Percentiles rank a stretch among this genome's conserved stretches.
Conservation (phyloP, 2,329 filamentous ascomycete species). For the Albophoma yamanashiensis region DNA sequence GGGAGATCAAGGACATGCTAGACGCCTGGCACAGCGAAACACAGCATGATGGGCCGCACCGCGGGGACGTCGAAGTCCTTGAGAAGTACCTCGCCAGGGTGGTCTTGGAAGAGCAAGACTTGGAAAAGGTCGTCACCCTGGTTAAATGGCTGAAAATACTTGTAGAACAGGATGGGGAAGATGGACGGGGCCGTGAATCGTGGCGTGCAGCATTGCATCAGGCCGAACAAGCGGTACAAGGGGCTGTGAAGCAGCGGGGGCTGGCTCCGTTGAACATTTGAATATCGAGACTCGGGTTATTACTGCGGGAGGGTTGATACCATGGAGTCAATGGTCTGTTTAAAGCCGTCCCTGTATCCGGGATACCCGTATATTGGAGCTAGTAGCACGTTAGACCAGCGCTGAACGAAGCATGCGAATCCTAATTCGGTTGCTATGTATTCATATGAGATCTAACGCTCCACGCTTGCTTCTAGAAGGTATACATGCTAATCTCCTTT, state of each 20-base stretch:
- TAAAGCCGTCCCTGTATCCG: background rate
- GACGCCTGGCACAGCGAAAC: constrained; percentile 69
- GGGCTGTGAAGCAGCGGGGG: constrained; percentile 44
- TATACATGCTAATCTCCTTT: background rate
- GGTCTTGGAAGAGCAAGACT: constrained; percentile 63
- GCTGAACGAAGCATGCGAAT: background rate
- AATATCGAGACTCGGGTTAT: background rate
- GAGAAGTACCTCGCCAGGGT: constrained; percentile 63
- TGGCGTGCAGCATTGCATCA: constrained; percentile 36
- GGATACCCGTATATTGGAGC: background rate
- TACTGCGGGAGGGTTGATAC: background rate
- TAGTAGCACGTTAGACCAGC: background rate
- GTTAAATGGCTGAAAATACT: constrained; percentile 56
- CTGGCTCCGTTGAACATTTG: constrained; percentile 38
- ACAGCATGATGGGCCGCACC: constrained; percentile 62
- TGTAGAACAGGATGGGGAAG: constrained; percentile 35
- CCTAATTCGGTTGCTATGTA: background rate
- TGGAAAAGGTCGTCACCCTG: constrained; percentile 62
- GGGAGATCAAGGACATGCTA: constrained; percentile 64
- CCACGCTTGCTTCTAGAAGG: background rate
- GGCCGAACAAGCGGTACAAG: constrained; percentile 41
- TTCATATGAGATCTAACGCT: background rate
- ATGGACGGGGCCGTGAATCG: constrained; percentile 23
- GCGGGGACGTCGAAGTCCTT: constrained; percentile 66
- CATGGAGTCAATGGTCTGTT: background rate